Evolutionary conservation across 805 yeast species (phyloP).

Genomic region (Wickerhamiella hasegawae): DNA sequence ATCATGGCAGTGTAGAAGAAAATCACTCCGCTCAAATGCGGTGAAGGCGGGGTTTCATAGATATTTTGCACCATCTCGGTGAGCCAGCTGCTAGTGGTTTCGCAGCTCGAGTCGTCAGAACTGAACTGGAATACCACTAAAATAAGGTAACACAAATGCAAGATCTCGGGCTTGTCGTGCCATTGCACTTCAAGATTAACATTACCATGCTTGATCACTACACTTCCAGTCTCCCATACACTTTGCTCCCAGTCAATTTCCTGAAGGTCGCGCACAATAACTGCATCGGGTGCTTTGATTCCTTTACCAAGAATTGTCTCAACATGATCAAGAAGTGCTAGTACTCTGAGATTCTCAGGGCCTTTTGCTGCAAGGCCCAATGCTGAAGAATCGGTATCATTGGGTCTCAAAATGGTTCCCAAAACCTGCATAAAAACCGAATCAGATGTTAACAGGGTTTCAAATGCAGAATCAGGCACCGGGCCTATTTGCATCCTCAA

Average conservation of each 20-base stretch:
- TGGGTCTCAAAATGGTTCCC: too few species aligned
- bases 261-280: background rate
- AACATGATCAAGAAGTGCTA: background rate
- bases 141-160: background rate
- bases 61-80: background rate
- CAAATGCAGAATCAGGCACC: background rate
- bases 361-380: too few species aligned
- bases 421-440: background rate
- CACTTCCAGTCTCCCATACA: background rate
- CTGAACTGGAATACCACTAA: background rate
- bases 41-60: background rate
- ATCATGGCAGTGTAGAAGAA: conserved; percentile 1
- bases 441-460: background rate
- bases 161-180: background rate
- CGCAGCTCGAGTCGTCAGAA: background rate
- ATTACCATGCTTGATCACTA: background rate
- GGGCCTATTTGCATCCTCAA: background rate
- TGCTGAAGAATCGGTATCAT: too few species aligned
- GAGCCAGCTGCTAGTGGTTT: background rate
- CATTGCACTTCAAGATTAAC: background rate
- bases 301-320: background rate
- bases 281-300: background rate
- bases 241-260: background rate
- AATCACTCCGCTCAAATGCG: background rate
- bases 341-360: background rate